A percentile compares a stretch with the other conserved stretches of the same genome.
phyloP scores from a whole-genome alignment of 495 filamentous ascomycete species.

The Wilcoxina mikolae region DNA sequence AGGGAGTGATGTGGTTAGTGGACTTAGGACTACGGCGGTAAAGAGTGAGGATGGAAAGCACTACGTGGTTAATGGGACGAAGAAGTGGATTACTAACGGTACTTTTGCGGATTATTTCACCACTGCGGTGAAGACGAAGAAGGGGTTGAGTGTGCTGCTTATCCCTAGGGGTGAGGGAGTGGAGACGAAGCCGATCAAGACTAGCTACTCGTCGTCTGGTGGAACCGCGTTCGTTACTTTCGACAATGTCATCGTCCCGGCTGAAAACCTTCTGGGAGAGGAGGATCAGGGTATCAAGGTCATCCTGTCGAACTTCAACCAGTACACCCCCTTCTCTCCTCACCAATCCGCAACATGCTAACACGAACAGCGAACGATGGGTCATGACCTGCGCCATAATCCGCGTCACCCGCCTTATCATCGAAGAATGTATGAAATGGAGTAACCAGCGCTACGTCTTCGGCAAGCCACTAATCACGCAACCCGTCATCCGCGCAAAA shows the following conservation, averaged over 20 bases:
- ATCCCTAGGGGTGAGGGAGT: conserved; percentile 54
- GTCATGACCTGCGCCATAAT: conserved; percentile 47
- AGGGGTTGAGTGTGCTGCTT: conserved; percentile 65
- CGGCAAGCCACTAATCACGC: conserved; percentile 62
- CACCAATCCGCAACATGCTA: conserved; percentile 12
- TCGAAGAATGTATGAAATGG: conserved; percentile 83
- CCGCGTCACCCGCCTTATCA: conserved; percentile 50
- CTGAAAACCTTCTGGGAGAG: conserved; percentile 61
- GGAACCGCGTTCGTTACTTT: conserved; percentile 71
- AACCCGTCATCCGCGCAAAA: conserved; percentile 76
- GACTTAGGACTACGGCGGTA: conserved; percentile 56
- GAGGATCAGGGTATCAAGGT: conserved; percentile 80
- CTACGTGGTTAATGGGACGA: conserved; percentile 59
- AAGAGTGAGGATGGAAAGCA: conserved; percentile 48
- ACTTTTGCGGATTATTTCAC: conserved; percentile 75
- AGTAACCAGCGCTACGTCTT: conserved; percentile 80
- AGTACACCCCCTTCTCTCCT: conserved; percentile 19
- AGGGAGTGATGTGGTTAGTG: conserved; percentile 63
- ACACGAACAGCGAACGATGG: conserved; percentile 45
- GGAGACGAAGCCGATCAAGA: conserved; percentile 54
- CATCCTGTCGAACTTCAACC: conserved; percentile 81
- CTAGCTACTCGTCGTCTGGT: conserved; percentile 64
- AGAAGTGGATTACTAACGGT: conserved; percentile 90
- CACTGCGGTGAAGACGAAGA: conserved; percentile 63
- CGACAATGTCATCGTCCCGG: conserved; percentile 75